Conservation (phyloP, 129 eudicot genomes). For the Kitagawia praeruptora region DNA sequence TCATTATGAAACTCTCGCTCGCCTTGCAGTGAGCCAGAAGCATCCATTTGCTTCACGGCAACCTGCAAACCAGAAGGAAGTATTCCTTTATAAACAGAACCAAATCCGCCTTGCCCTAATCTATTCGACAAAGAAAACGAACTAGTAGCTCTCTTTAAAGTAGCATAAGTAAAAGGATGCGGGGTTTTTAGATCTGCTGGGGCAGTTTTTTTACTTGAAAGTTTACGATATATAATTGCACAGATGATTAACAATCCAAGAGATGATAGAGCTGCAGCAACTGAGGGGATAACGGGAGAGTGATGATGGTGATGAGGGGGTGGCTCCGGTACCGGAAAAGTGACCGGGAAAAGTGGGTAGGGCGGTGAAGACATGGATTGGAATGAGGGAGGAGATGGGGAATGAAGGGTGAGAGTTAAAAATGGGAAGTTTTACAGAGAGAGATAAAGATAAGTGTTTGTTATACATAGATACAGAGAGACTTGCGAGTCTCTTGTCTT, state of each 20-base stretch:
- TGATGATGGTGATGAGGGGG: conserved; percentile 33
- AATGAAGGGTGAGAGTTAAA: conserved; percentile 4
- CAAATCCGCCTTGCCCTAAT: conserved; percentile 91
- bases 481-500: background rate
- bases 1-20: conserved; percentile 96
- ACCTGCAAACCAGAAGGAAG: conserved; percentile 64
- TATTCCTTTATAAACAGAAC: conserved; percentile 70
- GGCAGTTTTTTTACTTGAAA: conserved; percentile 58
- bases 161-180: conserved; percentile 39
- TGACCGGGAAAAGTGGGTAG: conserved; percentile 29
- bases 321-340: conserved; percentile 35
- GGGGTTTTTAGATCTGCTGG: conserved; percentile 74
- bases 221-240: conserved; percentile 49
- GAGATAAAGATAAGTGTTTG: background rate
- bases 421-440: background rate
- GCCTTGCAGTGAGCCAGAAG: conserved; percentile 71
- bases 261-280: conserved; percentile 35
- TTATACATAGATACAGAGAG: background rate
- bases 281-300: conserved; percentile 36
- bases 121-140: conserved; percentile 52
- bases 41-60: conserved; percentile 87
- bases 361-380: conserved; percentile 49
- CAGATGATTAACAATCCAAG: conserved; percentile 34
- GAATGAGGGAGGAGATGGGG: background rate
- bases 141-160: conserved; percentile 68